phyloP scores from a whole-genome alignment of 2,329 filamentous ascomycete genomes.

The Sporothrix luriei region DNA sequence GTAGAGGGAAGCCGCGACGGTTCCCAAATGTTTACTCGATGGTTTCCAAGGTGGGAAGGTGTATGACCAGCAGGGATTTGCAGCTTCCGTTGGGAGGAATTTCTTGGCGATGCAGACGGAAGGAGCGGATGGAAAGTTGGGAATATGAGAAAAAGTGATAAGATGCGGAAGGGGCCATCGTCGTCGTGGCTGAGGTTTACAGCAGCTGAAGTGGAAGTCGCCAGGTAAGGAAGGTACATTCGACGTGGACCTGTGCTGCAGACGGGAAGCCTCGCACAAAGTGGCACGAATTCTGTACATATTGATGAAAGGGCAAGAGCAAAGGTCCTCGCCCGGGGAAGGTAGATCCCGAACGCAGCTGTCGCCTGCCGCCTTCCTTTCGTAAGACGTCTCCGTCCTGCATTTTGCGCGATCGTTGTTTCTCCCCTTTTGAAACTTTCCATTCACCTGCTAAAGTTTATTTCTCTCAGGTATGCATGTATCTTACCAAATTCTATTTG shows the following conservation, averaged over 20 bases:
- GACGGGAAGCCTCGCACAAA: constrained; percentile 13
- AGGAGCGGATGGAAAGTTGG: not conserved
- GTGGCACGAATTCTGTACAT: not conserved
- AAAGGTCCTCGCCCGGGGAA: not conserved
- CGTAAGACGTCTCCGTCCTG: not conserved
- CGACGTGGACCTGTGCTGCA: not conserved
- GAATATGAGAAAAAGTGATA: not conserved
- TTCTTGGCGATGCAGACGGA: not conserved
- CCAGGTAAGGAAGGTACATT: not conserved
- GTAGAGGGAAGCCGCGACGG: not conserved
- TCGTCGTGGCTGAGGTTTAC: not conserved
- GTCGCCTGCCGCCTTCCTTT: not conserved
- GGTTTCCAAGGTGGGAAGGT: not conserved
- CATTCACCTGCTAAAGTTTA: constrained; percentile 5
- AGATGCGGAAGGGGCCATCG: constrained; percentile 14
- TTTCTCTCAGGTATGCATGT: constrained; percentile 3
- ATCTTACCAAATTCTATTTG: not conserved
- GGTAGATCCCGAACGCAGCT: constrained; percentile 15
- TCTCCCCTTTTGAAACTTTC: not conserved
- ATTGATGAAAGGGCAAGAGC: constrained; percentile 2
- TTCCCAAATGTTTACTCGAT: not conserved
- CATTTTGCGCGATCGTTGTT: not conserved
- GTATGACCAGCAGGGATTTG: not conserved
- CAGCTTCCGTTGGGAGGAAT: not conserved
- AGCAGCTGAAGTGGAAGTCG: not conserved